These are phyloP conservation scores for Psilocybe sp. DNA, from an alignment of 768 basidiomycete genomes.

Conservation along the genomic window DNA sequence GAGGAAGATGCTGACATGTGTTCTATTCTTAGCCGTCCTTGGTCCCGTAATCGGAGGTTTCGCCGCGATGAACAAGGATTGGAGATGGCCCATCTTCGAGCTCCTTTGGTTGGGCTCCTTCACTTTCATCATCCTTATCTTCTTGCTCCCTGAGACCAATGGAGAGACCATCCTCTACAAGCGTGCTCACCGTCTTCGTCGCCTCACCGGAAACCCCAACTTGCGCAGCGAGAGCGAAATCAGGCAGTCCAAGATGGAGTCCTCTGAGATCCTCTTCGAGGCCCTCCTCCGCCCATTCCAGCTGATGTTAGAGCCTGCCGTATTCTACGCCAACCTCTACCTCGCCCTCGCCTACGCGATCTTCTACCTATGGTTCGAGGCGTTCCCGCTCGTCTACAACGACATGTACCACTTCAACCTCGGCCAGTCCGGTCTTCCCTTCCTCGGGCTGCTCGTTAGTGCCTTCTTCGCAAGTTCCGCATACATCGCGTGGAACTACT, in stretches of 20 bases:
- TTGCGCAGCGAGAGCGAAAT: conserved; percentile 1
- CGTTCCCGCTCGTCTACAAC: conserved; percentile 1
- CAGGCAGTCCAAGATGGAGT: background rate
- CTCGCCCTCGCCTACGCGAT: background rate
- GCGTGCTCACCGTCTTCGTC: background rate
- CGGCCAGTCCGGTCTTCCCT: background rate
- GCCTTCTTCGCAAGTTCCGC: background rate
- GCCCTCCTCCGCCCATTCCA: conserved; percentile 1
- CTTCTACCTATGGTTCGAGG: conserved; percentile 5
- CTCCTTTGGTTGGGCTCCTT: background rate
- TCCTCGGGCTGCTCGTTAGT: background rate
- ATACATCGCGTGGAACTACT: background rate
- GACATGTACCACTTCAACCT: conserved; percentile 4
- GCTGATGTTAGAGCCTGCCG: background rate
- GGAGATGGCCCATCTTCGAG: conserved; percentile 3
- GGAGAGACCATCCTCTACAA: conserved; percentile 2
- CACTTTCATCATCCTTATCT: conserved; percentile 3
- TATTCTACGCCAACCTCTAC: conserved; percentile 1
- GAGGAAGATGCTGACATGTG: background rate
- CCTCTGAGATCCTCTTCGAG: conserved; percentile 1
- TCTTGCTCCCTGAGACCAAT: conserved; percentile 2
- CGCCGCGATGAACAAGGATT: background rate
- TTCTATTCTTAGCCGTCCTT: background rate
- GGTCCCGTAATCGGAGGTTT: background rate
- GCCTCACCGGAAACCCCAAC: background rate